Base-by-base conservation (phyloP, 73 alveolate genomes). In the Symbiodinium natans region DNA sequence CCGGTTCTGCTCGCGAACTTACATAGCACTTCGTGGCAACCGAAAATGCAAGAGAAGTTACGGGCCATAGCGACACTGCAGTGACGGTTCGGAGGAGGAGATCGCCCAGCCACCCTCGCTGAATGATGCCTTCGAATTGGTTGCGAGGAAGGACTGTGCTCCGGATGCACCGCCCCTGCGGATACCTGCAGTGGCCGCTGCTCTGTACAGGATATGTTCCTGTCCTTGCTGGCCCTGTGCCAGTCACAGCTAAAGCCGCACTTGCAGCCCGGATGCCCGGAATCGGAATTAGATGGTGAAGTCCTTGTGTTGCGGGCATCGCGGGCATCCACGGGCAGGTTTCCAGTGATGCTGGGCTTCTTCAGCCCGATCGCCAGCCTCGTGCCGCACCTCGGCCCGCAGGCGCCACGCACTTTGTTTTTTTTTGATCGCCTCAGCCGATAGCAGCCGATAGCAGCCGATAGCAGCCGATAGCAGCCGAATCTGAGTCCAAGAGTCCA, bases 171-270 rank as follows among this genome's bases (percentile, higher is more conserved):
- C 40, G 31, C 80, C 9, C 11, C 80, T 63, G 80, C 80, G 19
- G 29, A 13, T 63, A 13, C 38, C 80, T 25, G 80, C 80, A 13
- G 29, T 63, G 40, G 1, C 36, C 33, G 27, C 33, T 27, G 38
- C 75, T 9, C 42, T 10, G 38, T n/a, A 25, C 87, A 90, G 97
- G 97, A 90, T 42, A 90, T 90, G 97, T 43, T 90, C 74, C 54
- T 90, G 89, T 90, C 97, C 52, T n/a, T 90, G 89, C 80, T 90
- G 82, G 97, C 97, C 86, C 43, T 90, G 29, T 90, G 97, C 77
- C 97, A 90, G 38, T 41, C 88, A 41, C 87, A 90, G 77, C 80
- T 90, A 75, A 71, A 41, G 48, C 97, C 97, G 3, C 97, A 90
- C 97, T 42, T 90, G 80, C 97, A 90, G 97, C 29, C 42, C 10